phyloP scores from a whole-genome alignment of 495 filamentous ascomycete species.

The Aspergillus avenaceus region DNA sequence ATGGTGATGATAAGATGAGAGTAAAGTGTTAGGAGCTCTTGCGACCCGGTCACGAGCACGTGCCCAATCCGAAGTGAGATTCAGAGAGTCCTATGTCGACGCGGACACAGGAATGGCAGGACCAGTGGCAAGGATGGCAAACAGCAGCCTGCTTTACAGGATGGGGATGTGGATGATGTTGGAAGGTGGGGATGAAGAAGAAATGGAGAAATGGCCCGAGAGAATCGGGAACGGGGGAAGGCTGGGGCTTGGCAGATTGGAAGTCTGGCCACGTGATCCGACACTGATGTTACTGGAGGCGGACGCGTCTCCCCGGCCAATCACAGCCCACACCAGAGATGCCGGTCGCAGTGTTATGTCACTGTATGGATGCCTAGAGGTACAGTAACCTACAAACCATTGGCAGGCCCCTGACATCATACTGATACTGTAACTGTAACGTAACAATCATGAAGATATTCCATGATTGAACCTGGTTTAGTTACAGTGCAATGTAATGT shows the following conservation, averaged over 20 bases:
- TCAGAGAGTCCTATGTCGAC: conserved; percentile 16
- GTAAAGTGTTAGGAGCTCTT: conserved; percentile 14
- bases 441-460: too few relatives aligned
- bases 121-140: conserved; percentile 9
- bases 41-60: conserved; percentile 15
- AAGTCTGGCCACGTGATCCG: neutral
- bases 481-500: too few relatives aligned
- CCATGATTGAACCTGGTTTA: too few relatives aligned
- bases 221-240: neutral
- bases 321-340: too few relatives aligned
- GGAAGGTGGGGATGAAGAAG: neutral
- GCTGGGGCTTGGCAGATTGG: neutral
- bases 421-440: too few relatives aligned
- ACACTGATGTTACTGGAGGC: too few relatives aligned
- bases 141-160: conserved; percentile 10
- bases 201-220: neutral
- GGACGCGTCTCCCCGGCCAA: too few relatives aligned
- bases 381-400: too few relatives aligned
- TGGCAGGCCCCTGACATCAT: too few relatives aligned
- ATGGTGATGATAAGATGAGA: conserved; percentile 7
- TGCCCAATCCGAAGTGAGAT: conserved; percentile 17
- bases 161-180: conserved; percentile 1
- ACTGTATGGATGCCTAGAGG: too few relatives aligned
- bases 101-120: conserved; percentile 16
- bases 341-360: too few relatives aligned